Percentiles rank a stretch among this genome's conserved stretches.
phyloP scores from a whole-genome alignment of 2,329 filamentous ascomycete genomes.

The Botrytis porri region DNA sequence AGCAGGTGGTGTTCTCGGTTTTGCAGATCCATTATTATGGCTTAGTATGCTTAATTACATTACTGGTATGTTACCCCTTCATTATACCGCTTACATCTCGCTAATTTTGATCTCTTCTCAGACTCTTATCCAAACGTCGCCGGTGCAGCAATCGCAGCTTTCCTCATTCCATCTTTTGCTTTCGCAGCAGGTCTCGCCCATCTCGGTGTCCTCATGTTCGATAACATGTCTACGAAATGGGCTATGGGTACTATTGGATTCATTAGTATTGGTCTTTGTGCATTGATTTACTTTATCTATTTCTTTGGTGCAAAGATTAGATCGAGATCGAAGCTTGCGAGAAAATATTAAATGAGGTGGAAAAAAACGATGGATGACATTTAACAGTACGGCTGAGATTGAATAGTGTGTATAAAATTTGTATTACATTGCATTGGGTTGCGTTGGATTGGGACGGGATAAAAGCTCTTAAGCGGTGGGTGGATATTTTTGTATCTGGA shows the following conservation, averaged over 20 bases:
- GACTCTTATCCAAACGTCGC: slow-evolving; percentile 44
- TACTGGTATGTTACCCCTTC: slow-evolving; percentile 21
- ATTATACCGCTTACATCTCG: background rate
- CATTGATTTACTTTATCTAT: slow-evolving; percentile 43
- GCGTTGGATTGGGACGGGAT: background rate
- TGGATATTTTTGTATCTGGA: background rate
- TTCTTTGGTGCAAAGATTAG: slow-evolving; percentile 31
- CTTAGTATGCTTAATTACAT: slow-evolving; percentile 44
- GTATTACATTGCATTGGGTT: background rate
- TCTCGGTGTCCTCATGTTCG: slow-evolving; percentile 39
- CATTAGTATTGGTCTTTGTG: slow-evolving; percentile 42
- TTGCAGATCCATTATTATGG: slow-evolving; percentile 45
- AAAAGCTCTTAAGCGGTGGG: background rate
- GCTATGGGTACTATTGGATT: slow-evolving; percentile 44
- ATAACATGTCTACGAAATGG: slow-evolving; percentile 42
- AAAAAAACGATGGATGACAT: background rate
- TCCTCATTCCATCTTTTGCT: slow-evolving; percentile 44
- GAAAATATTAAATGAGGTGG: background rate
- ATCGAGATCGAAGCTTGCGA: slow-evolving; percentile 10
- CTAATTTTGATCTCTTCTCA: slow-evolving; percentile 7
- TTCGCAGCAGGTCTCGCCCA: slow-evolving; percentile 43
- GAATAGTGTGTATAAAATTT: background rate
- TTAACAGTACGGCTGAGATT: background rate
- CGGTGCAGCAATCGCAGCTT: slow-evolving; percentile 43
- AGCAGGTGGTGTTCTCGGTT: slow-evolving; percentile 42